Evolutionary conservation across 2,329 filamentous ascomycete species (phyloP).

Genomic region (Trichoderma polysporum): DNA sequence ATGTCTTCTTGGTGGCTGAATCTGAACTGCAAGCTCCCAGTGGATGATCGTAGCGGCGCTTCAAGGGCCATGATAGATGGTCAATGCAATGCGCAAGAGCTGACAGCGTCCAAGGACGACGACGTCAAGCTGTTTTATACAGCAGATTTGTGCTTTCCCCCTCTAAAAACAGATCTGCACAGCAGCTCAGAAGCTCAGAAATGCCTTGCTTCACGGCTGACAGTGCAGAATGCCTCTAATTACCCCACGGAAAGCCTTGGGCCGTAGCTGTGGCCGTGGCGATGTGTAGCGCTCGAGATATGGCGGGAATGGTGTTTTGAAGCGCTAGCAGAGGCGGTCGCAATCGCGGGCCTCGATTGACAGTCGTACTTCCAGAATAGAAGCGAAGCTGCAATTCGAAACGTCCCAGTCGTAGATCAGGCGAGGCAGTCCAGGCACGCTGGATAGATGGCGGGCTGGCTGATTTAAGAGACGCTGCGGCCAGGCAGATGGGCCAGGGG

Average conservation of each 20-base stretch:
- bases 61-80: constrained; percentile 38
- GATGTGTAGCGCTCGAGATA: constrained; percentile 12
- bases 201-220: constrained; percentile 23
- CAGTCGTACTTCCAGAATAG: constrained; percentile 27
- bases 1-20: constrained; percentile 51
- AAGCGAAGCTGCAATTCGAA: constrained; percentile 25
- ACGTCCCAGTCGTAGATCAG: constrained; percentile 23
- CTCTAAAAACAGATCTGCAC: neutral
- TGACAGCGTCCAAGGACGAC: neutral
- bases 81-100: constrained; percentile 3
- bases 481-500: constrained; percentile 21
- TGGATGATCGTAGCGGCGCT: constrained; percentile 62
- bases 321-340: constrained; percentile 25
- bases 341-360: constrained; percentile 24
- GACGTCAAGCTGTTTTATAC: constrained; percentile 2
- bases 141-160: neutral
- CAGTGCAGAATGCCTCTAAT: constrained; percentile 29
- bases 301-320: constrained; percentile 7
- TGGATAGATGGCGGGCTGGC: constrained; percentile 24
- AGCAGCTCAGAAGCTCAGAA: neutral
- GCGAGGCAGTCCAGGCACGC: constrained; percentile 12
- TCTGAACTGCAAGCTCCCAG: constrained; percentile 45
- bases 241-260: constrained; percentile 20
- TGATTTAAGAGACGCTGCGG: constrained; percentile 32
- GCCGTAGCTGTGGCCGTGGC: constrained; percentile 12